Evolutionary conservation across 2,329 filamentous ascomycete genomes (phyloP), one percentile per base, ranked within the genome.

Genomic region (Neopestalotiopsis clavispora): DNA sequence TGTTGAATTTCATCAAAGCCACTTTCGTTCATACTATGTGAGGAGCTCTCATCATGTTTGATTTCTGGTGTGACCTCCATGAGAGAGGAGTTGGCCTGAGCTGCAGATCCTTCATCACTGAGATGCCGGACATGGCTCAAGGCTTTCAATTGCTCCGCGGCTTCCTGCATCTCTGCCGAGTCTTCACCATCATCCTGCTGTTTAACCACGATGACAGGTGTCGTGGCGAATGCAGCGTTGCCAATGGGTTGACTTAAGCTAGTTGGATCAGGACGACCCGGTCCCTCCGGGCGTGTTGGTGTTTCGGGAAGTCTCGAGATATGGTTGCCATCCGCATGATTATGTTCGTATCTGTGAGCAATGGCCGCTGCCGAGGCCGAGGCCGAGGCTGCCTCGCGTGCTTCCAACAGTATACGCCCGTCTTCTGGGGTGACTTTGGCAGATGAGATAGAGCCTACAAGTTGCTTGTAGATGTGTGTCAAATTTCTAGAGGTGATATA

Each of bases 81-180:
- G 5, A 74, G 70, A 6, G 71, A 74, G 13, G 71, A 65, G 38
- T 75, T 76, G 57, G 71, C 70, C 65, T 72, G 74, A 4, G 70
- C 70, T 30, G 72, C 64, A 49, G 71, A 56, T 17, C 72, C 70
- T 34, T 87, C 85, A 68, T 86, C 85, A 70, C 85, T 87, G 20
- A 84, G 75, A 69, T 87, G 87, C 2, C 89, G 85, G 66, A 91
- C 85, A 73, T 91, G 89, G 72, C 89, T 91, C 57, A 91, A 77
- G 1, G 89, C 89, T 74, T 91, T 91, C 5, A 91, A 82, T 76
- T 91, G 89, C 74, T 91, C 89, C 4, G 89, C 89, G 23, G 89
- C 89, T 77, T 91, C 88, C 72, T 91, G 88, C 88, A 91, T 91
- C 78, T 91, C 89, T 9, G 87, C 89, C n/a, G 89, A 89, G 68